These are phyloP conservation scores for Rhizopus stolonifer DNA, from an alignment of 371 early-diverging fungal species.

Conservation along the genomic window DNA sequence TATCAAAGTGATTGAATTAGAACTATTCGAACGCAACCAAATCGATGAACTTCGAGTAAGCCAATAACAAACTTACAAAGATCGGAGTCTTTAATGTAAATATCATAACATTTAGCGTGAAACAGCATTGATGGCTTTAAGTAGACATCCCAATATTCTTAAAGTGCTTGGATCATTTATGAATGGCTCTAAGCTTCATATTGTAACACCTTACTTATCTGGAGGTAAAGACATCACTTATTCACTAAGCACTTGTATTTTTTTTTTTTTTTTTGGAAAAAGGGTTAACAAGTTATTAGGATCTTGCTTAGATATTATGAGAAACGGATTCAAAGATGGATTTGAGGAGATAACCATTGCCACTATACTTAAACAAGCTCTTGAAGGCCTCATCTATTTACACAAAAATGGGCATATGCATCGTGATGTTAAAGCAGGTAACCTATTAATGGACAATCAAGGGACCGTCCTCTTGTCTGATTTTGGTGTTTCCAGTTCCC, in stretches of 20 bases:
- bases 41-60: conserved; percentile 86
- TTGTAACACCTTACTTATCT: conserved; percentile 80
- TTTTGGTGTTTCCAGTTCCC: conserved; percentile 83
- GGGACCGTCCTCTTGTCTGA: conserved; percentile 84
- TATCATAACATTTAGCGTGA: no score
- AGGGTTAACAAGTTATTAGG: not conserved
- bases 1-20: conserved; percentile 88
- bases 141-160: conserved; percentile 82
- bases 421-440: conserved; percentile 90
- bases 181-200: conserved; percentile 72
- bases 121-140: conserved; percentile 85
- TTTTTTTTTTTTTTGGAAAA: no score
- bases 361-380: conserved; percentile 80
- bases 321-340: conserved; percentile 75
- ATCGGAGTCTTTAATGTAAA: conserved; percentile 69
- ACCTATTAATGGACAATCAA: conserved; percentile 79
- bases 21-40: conserved; percentile 91
- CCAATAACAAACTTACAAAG: not conserved
- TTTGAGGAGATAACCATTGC: conserved; percentile 81
- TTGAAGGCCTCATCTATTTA: conserved; percentile 85
- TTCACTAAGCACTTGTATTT: no score
- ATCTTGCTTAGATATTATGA: conserved; percentile 88
- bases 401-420: conserved; percentile 88
- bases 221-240: conserved; percentile 85
- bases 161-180: conserved; percentile 87